Conservation (phyloP, 768 basidiomycete genomes). For the Pleurotus eryngii region DNA sequence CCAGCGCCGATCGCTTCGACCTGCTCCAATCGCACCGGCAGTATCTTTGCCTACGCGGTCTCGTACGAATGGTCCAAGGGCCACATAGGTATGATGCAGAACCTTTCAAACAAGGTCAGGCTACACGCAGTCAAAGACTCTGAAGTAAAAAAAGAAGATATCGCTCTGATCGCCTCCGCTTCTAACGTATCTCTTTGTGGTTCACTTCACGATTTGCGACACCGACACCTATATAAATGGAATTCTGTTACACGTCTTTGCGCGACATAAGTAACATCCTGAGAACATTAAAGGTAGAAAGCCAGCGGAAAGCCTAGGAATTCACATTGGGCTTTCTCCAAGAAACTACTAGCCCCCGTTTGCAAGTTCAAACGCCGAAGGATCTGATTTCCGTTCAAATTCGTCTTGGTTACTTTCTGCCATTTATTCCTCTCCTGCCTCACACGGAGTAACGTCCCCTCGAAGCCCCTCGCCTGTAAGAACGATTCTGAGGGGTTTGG, state of each 20-base stretch:
- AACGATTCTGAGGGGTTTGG: slow-evolving; percentile 42
- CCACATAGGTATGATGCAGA: slow-evolving; percentile 76
- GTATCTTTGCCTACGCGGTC: slow-evolving; percentile 87
- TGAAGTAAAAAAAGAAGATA: slow-evolving; percentile 68
- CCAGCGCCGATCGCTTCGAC: slow-evolving; percentile 78
- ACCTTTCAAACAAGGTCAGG: slow-evolving; percentile 76
- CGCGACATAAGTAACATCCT: background rate
- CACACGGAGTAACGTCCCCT: slow-evolving; percentile 27
- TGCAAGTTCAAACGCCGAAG: slow-evolving; percentile 33
- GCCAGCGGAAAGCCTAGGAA: slow-evolving; percentile 27
- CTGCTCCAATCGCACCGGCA: slow-evolving; percentile 84
- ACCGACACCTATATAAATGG: too few relatives aligned
- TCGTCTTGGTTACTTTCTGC: slow-evolving; percentile 27
- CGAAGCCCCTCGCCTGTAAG: slow-evolving; percentile 40
- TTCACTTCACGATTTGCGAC: too few relatives aligned
- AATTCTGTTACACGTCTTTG: too few relatives aligned
- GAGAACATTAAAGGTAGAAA: background rate
- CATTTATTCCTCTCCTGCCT: slow-evolving; percentile 26
- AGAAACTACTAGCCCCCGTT: slow-evolving; percentile 24
- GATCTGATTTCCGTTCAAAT: slow-evolving; percentile 13
- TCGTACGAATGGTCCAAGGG: slow-evolving; percentile 96
- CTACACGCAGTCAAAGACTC: slow-evolving; percentile 77
- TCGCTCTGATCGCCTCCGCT: too few relatives aligned
- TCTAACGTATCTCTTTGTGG: too few relatives aligned
- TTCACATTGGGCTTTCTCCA: slow-evolving; percentile 35